Evolutionary conservation across 2,329 filamentous ascomycete species (phyloP).

Genomic region (Geosmithia flava): DNA sequence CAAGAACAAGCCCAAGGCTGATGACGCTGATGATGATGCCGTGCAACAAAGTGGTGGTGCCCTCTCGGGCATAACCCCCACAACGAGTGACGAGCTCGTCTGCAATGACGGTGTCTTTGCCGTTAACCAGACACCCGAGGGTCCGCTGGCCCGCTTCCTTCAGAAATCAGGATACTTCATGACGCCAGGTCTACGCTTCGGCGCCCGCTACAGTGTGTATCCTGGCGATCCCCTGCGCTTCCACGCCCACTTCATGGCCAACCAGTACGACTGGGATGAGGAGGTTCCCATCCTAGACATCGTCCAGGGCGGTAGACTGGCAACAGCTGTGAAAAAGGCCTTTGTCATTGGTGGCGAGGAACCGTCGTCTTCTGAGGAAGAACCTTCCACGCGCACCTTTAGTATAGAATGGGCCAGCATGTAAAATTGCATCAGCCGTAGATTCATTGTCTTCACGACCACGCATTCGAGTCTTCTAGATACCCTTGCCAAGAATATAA

Average conservation of each 20-base stretch:
- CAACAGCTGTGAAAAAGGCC: constrained; percentile 92
- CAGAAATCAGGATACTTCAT: constrained; percentile 74
- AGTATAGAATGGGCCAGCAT: constrained; percentile 92
- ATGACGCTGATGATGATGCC: neutral
- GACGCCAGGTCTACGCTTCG: constrained; percentile 86
- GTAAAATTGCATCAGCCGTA: constrained; percentile 29
- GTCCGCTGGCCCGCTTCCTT: constrained; percentile 66
- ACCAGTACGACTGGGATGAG: constrained; percentile 78
- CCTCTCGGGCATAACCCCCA: constrained; percentile 18
- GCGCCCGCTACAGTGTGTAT: constrained; percentile 88
- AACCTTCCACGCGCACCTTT: constrained; percentile 51
- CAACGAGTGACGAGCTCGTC: constrained; percentile 18
- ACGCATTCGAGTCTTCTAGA: too few relatives aligned
- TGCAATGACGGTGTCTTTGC: constrained; percentile 5
- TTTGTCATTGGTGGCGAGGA: constrained; percentile 71
- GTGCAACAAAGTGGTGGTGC: neutral
- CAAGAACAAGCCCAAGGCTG: neutral
- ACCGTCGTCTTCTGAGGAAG: constrained; percentile 14
- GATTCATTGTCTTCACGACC: too few relatives aligned
- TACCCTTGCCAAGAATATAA: neutral
- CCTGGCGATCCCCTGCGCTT: constrained; percentile 90
- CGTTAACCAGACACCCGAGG: constrained; percentile 7
- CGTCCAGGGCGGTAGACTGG: constrained; percentile 74
- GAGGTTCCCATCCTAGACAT: constrained; percentile 76
- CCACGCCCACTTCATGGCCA: constrained; percentile 86